Evolutionary conservation across 2,329 filamentous ascomycete genomes (phyloP), one percentile per base, ranked within the genome.

Genomic region (Fonsecaea pugnacius): DNA sequence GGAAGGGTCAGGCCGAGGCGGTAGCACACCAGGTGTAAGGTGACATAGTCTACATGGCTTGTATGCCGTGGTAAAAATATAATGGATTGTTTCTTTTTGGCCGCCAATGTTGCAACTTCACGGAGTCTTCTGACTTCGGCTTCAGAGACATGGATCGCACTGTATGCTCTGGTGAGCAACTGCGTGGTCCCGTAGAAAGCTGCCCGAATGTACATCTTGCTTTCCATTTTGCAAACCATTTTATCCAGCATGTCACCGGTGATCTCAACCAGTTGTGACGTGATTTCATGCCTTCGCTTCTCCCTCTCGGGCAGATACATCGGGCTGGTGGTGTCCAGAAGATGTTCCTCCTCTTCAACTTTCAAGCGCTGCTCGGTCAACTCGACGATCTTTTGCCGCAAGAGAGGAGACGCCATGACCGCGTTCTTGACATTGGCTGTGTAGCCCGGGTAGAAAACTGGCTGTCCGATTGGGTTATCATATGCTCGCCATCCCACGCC

Each of bases 171-270:
- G 4, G 94, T 96, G 67, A 98, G 82, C 53, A 98, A 83, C 78
- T 98, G 94, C 1, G 93, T 96, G 54, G 83, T 83, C 43, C 96
- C 75, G 75, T 97, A 99, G 75, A 98, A 98, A 53, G 95, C 94
- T 27, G 91, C 87, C 55, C 95, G 84, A 70, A 99, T 96, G 74
- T 98, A 98, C 1, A 86, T 82, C 75, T 93, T 96, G 82, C 90
- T 96, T 78, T 99, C 95, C 84, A 98, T 94, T 79, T 99, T 99
- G 85, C 94, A 98, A 67, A 99, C 97, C 95, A 99, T 98, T 68
- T 89, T 87, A 74, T 96, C 92, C 27, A 92, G 91, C 85, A 95
- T 89, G 69, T 89, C 88, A 68, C 95, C 91, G 3, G 91, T 90
- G 4, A 97, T 89, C 73, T 96, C 88, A 60, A 87, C 84, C 52